These are phyloP conservation scores for Lolium multiflorum DNA, from an alignment of 176 grass and related monocot genomes.

Conservation along the genomic window DNA sequence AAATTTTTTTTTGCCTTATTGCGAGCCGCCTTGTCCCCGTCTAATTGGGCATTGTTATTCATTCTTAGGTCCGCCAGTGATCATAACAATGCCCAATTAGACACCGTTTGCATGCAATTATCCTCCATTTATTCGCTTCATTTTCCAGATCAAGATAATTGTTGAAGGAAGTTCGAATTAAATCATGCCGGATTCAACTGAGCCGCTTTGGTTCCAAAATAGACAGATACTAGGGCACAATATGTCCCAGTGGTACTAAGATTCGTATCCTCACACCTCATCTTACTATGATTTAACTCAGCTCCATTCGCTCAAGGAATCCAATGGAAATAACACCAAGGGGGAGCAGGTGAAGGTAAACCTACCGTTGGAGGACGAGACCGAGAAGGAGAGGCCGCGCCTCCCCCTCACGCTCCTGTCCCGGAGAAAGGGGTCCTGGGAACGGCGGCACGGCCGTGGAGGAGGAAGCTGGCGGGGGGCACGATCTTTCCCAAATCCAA, in stretches of 20 bases:
- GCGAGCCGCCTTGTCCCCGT: too few species aligned
- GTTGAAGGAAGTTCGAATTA: not conserved
- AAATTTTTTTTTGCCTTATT: too few species aligned
- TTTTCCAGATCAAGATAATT: not conserved
- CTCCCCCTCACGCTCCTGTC: constrained; percentile 14
- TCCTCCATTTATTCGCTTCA: not conserved
- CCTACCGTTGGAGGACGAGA: not conserved
- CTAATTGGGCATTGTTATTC: too few species aligned
- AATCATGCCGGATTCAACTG: constrained; percentile 1
- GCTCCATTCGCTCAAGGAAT: too few species aligned
- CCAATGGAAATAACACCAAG: too few species aligned
- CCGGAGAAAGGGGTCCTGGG: not conserved
- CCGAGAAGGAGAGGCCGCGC: constrained; percentile 26
- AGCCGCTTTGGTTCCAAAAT: not conserved
- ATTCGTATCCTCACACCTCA: not conserved
- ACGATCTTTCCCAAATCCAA: constrained; percentile 19
- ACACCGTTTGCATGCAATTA: not conserved
- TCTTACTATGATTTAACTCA: too few species aligned
- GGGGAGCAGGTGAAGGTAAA: too few species aligned
- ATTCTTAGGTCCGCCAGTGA: too few species aligned
- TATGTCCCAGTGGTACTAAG: too few species aligned
- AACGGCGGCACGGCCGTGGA: not conserved
- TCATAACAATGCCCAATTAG: not conserved
- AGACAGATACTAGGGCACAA: too few species aligned
- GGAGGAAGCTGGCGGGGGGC: not conserved